Conservation (phyloP, 148 eudicot genomes). For the Diospyros kaki region DNA sequence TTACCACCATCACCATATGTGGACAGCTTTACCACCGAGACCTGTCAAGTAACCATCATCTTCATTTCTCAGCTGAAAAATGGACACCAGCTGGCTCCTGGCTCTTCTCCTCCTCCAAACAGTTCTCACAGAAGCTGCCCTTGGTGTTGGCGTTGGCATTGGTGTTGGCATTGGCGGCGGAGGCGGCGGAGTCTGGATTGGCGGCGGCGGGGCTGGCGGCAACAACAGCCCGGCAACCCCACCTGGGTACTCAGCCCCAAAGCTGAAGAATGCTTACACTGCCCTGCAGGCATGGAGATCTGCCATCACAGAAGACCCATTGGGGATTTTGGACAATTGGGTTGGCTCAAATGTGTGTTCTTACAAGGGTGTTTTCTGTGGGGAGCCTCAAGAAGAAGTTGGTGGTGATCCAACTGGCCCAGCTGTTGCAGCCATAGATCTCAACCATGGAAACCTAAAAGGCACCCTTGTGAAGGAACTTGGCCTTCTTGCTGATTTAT, state of each 20-base stretch:
- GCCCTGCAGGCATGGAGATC: conserved; percentile 85
- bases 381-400: conserved; percentile 7
- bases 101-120: conserved; percentile 29
- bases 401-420: not conserved
- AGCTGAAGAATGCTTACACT: conserved; percentile 44
- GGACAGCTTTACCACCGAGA: conserved; percentile 6
- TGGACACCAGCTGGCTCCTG: conserved; percentile 28
- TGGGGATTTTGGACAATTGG: conserved; percentile 46
- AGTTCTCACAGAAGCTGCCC: conserved; percentile 23
- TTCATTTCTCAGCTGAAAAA: conserved; percentile 16
- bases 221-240: conserved; percentile 12
- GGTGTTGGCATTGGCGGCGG: conserved; percentile 37
- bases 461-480: conserved; percentile 56
- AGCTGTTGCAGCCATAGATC: conserved; percentile 65
- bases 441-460: conserved; percentile 66
- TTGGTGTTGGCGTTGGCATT: conserved; percentile 37
- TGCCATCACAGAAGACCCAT: conserved; percentile 72
- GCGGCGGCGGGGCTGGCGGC: conserved; percentile 47
- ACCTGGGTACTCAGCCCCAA: conserved; percentile 18
- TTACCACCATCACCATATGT: not conserved
- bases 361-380: conserved; percentile 73
- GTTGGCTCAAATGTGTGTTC: conserved; percentile 75
- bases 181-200: conserved; percentile 26
- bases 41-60: conserved; percentile 8
- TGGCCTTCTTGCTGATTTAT: conserved; percentile 42